Conservation (phyloP, 441 rosid species). For the Gossypium gossypioides region DNA sequence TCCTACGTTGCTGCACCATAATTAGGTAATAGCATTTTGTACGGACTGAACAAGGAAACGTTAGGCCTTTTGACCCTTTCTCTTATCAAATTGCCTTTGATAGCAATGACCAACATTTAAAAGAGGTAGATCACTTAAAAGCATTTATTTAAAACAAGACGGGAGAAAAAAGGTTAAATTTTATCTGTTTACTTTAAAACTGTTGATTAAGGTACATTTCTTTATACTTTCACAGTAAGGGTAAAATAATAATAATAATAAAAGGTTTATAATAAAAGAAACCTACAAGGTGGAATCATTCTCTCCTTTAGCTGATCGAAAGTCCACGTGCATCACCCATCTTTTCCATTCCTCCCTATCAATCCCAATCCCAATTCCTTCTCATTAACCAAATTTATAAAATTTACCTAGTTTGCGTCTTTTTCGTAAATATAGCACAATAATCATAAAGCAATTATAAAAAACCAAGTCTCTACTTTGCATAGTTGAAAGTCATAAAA, state of each 20-base stretch:
- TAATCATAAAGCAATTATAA: neutral
- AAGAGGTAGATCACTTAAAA: neutral
- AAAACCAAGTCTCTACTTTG: neutral
- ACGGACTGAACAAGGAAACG: neutral
- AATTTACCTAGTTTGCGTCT: conserved; percentile 9
- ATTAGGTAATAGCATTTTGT: neutral
- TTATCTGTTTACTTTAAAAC: conserved; percentile 8
- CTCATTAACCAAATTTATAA: conserved; percentile 26
- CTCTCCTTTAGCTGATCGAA: conserved; percentile 61
- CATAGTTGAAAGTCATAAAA: conserved; percentile 16
- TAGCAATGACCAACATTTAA: neutral
- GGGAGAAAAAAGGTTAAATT: neutral
- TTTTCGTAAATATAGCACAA: neutral
- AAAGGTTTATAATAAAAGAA: conserved; percentile 8
- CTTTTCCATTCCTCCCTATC: conserved; percentile 88
- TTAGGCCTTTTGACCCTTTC: neutral
- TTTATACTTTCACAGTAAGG: conserved; percentile 3
- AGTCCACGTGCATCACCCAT: conserved; percentile 83
- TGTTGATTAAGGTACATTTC: neutral
- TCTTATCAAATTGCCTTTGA: neutral
- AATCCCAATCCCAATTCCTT: conserved; percentile 63
- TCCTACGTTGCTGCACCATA: neutral
- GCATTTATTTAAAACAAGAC: neutral
- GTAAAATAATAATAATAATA: conserved; percentile 13
- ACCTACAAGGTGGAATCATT: conserved; percentile 67